Evolutionary conservation across 2,329 filamentous ascomycete genomes (phyloP), one percentile per base, ranked within the genome.

Genomic region (Beauveria varroae): DNA sequence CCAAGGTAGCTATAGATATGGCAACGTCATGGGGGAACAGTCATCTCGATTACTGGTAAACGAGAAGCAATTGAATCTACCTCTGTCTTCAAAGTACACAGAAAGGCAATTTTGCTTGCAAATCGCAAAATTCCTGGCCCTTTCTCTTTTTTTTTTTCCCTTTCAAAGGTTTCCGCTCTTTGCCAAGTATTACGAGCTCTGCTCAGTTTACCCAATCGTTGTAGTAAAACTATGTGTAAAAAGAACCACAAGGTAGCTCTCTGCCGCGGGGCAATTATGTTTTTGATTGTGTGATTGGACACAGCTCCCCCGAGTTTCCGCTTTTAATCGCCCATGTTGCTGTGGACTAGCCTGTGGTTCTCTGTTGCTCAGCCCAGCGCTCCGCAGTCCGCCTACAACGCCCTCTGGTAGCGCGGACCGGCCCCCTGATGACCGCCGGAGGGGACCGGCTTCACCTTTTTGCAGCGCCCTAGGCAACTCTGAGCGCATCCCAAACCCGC

Each of bases 201-300:
- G 41, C 26, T 40, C 16, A 14, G 26, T 9, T 47, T 60, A 60
- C 58, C 24, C 50, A 55, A 55, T 60, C 24, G 28, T 47, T 47
- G 28, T 44, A 24, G 50, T 60, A 60, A 60, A 60, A 60, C 58
- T 60, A 60, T 60, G 58, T 60, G 58, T 60, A 60, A 60, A 54
- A 54, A n/a, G 58, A 60, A 60, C 58, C 58, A 60, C 58, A 60
- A 28, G 41, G n/a, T 54, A 60, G 58, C 41, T 49, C 40, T 60
- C 20, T 41, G 16, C 37, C 41, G 50, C 58, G 58, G 58, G 58
- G 58, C 57, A 46, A 52, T 53, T 60, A 60, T 60, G 57, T 53
- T 60, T 60, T 28, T 46, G 49, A 60, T 16, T 59, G 12, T 16
- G 3, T 52, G 49, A 60, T 60, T 60, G 57, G 57, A 24, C 47